A percentile compares a stretch with the other conserved stretches of the same genome.
phyloP scores from a whole-genome alignment of 1,284 basidiomycete species.

The Xerocomus amazonicus region DNA sequence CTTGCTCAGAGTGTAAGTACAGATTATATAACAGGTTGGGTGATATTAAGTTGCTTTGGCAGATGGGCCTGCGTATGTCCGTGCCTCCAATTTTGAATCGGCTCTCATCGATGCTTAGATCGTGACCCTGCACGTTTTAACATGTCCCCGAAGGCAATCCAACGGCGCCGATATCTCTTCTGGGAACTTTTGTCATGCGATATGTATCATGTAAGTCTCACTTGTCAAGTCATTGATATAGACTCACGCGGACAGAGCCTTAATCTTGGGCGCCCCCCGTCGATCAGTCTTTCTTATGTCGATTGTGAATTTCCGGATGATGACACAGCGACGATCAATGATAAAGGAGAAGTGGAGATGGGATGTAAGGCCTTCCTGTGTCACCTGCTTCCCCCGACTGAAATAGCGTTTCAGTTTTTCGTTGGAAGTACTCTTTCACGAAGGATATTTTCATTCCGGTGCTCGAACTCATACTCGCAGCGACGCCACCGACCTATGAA shows the following conservation, averaged over 20 bases:
- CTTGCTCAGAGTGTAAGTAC: slow-evolving; percentile 53
- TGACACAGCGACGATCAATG: slow-evolving; percentile 44
- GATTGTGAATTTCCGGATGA: slow-evolving; percentile 57
- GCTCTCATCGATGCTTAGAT: slow-evolving; percentile 38
- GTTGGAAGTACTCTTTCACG: slow-evolving; percentile 34
- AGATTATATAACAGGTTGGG: not conserved
- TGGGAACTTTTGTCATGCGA: slow-evolving; percentile 57
- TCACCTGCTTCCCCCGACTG: not conserved
- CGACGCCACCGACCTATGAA: slow-evolving; percentile 49
- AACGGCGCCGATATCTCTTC: slow-evolving; percentile 53
- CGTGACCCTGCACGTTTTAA: slow-evolving; percentile 59
- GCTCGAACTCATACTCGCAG: slow-evolving; percentile 48
- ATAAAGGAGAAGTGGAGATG: slow-evolving; percentile 43
- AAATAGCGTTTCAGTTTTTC: slow-evolving; percentile 28
- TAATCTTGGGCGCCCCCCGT: slow-evolving; percentile 51
- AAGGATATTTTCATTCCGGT: slow-evolving; percentile 50
- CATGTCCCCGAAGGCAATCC: slow-evolving; percentile 49
- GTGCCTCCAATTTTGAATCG: not conserved
- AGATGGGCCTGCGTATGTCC: slow-evolving; percentile 56
- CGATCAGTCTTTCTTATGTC: slow-evolving; percentile 52
- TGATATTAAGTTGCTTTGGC: slow-evolving; percentile 12
- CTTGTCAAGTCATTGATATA: not conserved
- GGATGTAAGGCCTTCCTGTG: slow-evolving; percentile 40
- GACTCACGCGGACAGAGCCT: slow-evolving; percentile 40
- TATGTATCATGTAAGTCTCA: slow-evolving; percentile 44